Evolutionary conservation across 2,329 filamentous ascomycete genomes (phyloP).

Genomic region (Aureobasidium sp.): DNA sequence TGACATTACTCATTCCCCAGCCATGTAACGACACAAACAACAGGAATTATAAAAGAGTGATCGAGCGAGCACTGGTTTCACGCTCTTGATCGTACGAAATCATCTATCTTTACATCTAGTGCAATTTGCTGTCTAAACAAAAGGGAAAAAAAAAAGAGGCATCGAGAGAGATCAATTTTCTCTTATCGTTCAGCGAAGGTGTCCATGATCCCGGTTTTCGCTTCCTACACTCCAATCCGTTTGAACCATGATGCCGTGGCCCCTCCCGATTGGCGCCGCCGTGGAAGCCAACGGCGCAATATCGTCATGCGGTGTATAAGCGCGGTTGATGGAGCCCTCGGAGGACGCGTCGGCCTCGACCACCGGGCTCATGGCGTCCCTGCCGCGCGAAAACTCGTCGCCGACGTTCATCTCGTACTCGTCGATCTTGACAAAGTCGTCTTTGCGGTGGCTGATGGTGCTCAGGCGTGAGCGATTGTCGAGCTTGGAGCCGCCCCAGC

Average conservation of each 20-base stretch:
- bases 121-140: background rate
- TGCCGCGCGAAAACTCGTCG: background rate
- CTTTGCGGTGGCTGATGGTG: background rate
- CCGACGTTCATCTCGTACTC: slow-evolving; percentile 7
- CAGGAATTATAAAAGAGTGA: background rate
- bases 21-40: too few relatives aligned
- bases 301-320: slow-evolving; percentile 1
- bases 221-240: background rate
- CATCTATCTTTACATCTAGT: background rate
- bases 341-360: background rate
- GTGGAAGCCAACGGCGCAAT: background rate
- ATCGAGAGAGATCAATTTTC: background rate
- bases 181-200: background rate
- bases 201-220: background rate
- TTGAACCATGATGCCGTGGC: slow-evolving; percentile 1
- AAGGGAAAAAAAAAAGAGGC: background rate
- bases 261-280: background rate
- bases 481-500: background rate
- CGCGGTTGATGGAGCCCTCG: background rate
- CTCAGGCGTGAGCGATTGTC: background rate
- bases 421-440: slow-evolving; percentile 6
- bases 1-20: too few relatives aligned
- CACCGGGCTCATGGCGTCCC: background rate
- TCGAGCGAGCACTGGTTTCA: background rate
- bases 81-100: background rate